These are phyloP conservation scores for Agapanthus africanus DNA, from an alignment of 106 monocot genomes.

Conservation along the genomic window DNA sequence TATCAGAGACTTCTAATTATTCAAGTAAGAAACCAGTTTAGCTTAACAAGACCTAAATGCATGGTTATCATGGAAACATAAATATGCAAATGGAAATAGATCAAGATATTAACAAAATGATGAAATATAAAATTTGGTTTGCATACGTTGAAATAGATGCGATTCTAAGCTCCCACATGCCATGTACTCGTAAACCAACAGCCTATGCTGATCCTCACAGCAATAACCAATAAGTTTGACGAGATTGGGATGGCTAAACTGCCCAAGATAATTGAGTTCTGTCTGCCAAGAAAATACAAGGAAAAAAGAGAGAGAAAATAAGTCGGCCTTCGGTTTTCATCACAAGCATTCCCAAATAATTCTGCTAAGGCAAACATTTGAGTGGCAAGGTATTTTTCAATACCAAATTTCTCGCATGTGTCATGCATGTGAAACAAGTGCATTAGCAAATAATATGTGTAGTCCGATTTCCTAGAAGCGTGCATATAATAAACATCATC, in stretches of 20 bases:
- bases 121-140: background rate
- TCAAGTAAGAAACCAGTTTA: no score
- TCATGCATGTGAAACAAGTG: background rate
- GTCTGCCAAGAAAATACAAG: conserved; percentile 20
- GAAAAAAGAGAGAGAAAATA: background rate
- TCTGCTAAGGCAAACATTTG: background rate
- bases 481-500: background rate
- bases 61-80: background rate
- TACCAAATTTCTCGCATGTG: background rate
- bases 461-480: background rate
- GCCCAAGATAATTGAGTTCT: conserved; percentile 31
- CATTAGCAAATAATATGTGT: background rate
- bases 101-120: background rate
- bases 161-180: conserved; percentile 25
- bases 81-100: background rate
- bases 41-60: no score
- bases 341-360: background rate
- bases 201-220: conserved; percentile 20
- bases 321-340: background rate
- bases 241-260: conserved; percentile 28
- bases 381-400: background rate
- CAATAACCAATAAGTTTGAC: conserved; percentile 31
- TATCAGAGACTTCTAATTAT: background rate
- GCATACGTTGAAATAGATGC: conserved; percentile 26
- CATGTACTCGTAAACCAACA: conserved; percentile 32